Percentiles rank a stretch among this genome's conserved stretches.
Evolutionary conservation across 768 basidiomycete genomes (phyloP).

Genomic region (Xerocomellus amylosporus): DNA sequence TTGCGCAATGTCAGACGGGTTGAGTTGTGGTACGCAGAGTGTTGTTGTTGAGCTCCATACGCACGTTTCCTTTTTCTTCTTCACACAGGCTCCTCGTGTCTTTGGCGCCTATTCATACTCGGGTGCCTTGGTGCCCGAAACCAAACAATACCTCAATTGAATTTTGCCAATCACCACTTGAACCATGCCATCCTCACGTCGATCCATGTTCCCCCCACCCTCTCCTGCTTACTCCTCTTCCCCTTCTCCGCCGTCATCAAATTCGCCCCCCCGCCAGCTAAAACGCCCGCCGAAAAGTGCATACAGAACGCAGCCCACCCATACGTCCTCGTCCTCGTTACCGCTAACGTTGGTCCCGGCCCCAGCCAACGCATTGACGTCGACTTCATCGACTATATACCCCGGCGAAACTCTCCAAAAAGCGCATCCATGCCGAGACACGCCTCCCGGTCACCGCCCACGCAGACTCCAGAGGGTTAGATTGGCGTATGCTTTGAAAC

Average conservation of each 20-base stretch:
- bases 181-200: neutral
- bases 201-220: constrained; percentile 9
- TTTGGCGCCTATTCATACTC: neutral
- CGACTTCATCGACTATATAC: too few species aligned
- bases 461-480: too few species aligned
- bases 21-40: neutral
- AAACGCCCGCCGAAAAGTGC: constrained; percentile 77
- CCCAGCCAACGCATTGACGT: constrained; percentile 70
- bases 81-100: neutral
- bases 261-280: constrained; percentile 70
- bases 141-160: too few species aligned
- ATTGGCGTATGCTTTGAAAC: constrained; percentile 96
- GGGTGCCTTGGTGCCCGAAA: too few species aligned
- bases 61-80: neutral
- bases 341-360: constrained; percentile 84
- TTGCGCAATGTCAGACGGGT: neutral
- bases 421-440: too few species aligned
- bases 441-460: too few species aligned
- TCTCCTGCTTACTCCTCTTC: constrained; percentile 30
- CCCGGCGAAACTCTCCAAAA: too few species aligned
- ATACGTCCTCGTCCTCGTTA: constrained; percentile 91
- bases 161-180: neutral
- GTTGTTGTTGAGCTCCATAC: neutral
- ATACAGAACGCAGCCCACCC: constrained; percentile 92
- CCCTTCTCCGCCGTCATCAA: constrained; percentile 64